Base-by-base conservation (phyloP, 768 basidiomycete species). In the Heimioporus sp. region DNA sequence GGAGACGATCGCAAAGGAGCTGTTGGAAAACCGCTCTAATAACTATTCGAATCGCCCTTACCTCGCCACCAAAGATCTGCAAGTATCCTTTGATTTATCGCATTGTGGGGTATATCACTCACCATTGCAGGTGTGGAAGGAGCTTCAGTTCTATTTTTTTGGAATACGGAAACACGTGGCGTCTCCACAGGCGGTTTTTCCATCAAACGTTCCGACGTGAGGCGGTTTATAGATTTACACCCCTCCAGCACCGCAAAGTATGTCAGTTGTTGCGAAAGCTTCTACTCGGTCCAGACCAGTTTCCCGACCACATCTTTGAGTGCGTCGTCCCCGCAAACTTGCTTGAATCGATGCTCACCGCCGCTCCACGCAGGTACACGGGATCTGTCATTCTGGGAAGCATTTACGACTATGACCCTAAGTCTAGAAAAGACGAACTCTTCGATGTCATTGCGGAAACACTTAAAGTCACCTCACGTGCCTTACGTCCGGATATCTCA, bases 21-120 rank as follows among this genome's bases (percentile, higher is more conserved):
- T 83, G 12, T 69, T 83, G 34, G 79, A 80, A 43, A 63, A 66
- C 31, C 74, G 78, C 11, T 76, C 78, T 10, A 61, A 60, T 12
- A 73, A 78, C 41, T 81, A 81, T 55, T 80, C 80, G 5, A 79
- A 79, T 54, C 75, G 82, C 9, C 81, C 80, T 20, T 53, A 48
- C 32, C 41, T 69, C 34, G 43, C 56, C 8, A 61, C 58, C 17
- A 57, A 36, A 46, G 46, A 49, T 3, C 9, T 58, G 60, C 52
- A 39, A 46, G 56, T 36, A 28, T 5, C 19, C 11, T 10, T 31
- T 24, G 31, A 21, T 7, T 31, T 13, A n/a, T 38, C n/a, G n/a
- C 35, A n/a, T 36, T 16, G 16, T 30, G 9, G 5, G 46, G n/a
- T 15, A 15, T 20, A 20, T 43, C 4, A 40, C 36, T 48, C 10